A percentile compares a stretch with the other conserved stretches of the same genome.
Evolutionary conservation across 1,284 basidiomycete species (phyloP).

Genomic region (Puccinia brachypodii): DNA sequence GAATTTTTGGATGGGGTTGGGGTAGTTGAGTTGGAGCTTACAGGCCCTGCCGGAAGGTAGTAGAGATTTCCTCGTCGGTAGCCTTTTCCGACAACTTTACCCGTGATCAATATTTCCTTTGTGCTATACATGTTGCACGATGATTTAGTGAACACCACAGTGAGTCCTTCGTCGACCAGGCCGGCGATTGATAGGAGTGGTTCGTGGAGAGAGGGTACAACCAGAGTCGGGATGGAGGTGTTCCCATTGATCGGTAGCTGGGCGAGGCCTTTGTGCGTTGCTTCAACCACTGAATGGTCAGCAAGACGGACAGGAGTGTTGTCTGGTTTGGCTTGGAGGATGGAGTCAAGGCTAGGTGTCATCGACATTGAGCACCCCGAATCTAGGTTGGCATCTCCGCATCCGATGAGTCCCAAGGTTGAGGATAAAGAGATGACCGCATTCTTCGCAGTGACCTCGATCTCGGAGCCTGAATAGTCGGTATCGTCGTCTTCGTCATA

Average conservation of each 20-base stretch:
- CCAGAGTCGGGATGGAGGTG: not conserved
- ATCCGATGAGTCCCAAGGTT: not conserved
- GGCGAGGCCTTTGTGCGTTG: not conserved
- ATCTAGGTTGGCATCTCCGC: not conserved
- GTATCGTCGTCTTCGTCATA: conserved; percentile 1
- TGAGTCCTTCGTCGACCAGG: not conserved
- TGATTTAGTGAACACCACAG: not conserved
- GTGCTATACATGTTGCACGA: not conserved
- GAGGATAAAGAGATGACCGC: not conserved
- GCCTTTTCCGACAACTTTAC: not conserved
- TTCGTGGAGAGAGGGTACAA: conserved; percentile 8
- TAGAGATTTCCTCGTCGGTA: not conserved
- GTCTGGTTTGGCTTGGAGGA: not conserved
- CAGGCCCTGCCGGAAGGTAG: not conserved
- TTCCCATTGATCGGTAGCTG: not conserved
- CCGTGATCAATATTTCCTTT: not conserved
- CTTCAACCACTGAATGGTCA: not conserved
- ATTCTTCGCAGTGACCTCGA: not conserved
- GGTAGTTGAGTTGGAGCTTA: not conserved
- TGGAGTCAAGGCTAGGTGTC: not conserved
- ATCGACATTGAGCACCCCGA: conserved; percentile 12
- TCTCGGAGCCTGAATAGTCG: not conserved
- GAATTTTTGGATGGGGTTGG: not conserved
- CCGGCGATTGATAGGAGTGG: not conserved
- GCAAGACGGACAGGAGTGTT: not conserved